phyloP scores from a whole-genome alignment of 192 early-diverging fungal genomes.

The Coemansia sp. region DNA sequence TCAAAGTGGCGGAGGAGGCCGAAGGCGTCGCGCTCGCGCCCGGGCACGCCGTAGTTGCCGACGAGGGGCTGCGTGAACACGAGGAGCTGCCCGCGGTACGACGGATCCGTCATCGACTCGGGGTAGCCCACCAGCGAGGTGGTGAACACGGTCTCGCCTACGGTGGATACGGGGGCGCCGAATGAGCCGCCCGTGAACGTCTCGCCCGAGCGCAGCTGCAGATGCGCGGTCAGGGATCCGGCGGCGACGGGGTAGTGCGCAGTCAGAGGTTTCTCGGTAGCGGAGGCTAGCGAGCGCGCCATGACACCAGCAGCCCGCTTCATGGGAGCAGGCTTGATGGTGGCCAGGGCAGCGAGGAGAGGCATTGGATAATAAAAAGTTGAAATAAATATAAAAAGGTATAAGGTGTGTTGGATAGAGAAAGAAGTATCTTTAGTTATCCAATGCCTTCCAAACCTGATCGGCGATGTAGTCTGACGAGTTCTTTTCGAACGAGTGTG shows the following conservation, averaged over 20 bases:
- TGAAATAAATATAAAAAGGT: background rate
- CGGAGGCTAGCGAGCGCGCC: conserved; percentile 50
- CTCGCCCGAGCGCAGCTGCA: conserved; percentile 81
- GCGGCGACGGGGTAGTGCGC: conserved; percentile 57
- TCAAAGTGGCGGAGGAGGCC: conserved; percentile 94
- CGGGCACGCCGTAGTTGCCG: conserved; percentile 98
- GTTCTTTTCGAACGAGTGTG: conserved; percentile 82
- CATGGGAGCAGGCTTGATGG: conserved; percentile 5
- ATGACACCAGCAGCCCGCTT: conserved; percentile 1
- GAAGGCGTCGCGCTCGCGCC: conserved; percentile 78
- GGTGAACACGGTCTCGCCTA: conserved; percentile 96
- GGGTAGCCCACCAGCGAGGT: conserved; percentile 84
- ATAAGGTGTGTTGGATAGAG: conserved; percentile 11
- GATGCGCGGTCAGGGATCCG: conserved; percentile 57
- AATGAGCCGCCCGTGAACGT: conserved; percentile 85
- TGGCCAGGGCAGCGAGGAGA: conserved; percentile 15
- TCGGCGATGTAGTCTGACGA: conserved; percentile 91
- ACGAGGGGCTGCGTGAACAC: conserved; percentile 96
- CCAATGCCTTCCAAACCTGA: conserved; percentile 57
- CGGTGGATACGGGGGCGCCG: conserved; percentile 66
- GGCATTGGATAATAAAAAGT: conserved; percentile 22
- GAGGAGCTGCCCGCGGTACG: conserved; percentile 97
- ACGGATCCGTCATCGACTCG: conserved; percentile 97
- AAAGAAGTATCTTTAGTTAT: conserved; percentile 27
- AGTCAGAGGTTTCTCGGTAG: conserved; percentile 20